Percentiles rank a stretch among this genome's conserved stretches.
Conservation (phyloP, 495 filamentous ascomycete genomes). For the Aspergillus leporis region DNA sequence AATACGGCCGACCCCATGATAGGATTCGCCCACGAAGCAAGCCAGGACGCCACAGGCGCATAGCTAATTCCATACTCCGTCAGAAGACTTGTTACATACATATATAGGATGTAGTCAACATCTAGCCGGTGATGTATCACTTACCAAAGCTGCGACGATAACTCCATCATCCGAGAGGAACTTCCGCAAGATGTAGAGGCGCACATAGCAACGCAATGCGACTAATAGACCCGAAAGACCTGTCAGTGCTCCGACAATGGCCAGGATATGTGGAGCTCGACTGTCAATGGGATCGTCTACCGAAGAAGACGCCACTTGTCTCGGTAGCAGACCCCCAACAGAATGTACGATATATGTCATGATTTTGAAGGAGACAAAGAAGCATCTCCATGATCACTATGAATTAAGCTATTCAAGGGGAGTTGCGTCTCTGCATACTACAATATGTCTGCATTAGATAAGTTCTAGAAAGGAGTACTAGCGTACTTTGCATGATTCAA, state of each 20-base stretch:
- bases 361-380: not conserved
- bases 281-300: not conserved
- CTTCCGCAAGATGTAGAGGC: conserved; percentile 15
- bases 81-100: not conserved
- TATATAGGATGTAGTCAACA: not conserved
- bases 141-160: conserved; percentile 17
- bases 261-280: conserved; percentile 22
- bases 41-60: conserved; percentile 21
- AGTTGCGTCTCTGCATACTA: not conserved
- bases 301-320: not conserved
- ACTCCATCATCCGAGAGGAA: conserved; percentile 21
- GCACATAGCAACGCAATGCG: conserved; percentile 21
- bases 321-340: not conserved
- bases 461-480: not conserved
- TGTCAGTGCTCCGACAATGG: conserved; percentile 21
- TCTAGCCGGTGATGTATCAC: conserved; percentile 1
- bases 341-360: not conserved
- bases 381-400: not conserved
- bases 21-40: conserved; percentile 22
- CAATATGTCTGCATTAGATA: not conserved
- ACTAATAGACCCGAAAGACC: conserved; percentile 17
- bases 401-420: not conserved
- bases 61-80: not conserved
- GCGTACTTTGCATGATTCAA: not conserved
- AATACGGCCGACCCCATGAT: conserved; percentile 20